Evolutionary conservation across 2,329 filamentous ascomycete genomes (phyloP).

Genomic region (Lithohypha guttulata): DNA sequence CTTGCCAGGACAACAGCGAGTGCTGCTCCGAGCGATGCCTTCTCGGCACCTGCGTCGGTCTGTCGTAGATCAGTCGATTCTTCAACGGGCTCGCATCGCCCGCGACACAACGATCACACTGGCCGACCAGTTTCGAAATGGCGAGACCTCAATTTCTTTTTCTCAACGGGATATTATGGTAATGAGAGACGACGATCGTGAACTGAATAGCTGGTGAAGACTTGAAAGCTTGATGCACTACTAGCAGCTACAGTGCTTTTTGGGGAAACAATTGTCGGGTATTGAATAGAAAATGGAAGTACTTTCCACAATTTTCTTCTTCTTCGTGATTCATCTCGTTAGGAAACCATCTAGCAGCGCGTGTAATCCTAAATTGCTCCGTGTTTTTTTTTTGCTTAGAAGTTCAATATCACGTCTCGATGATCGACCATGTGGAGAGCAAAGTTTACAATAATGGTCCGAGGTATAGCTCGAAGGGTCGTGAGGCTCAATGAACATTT

Average conservation of each 20-base stretch:
- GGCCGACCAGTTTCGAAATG: no score
- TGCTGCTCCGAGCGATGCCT: conserved; percentile 7
- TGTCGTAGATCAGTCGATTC: neutral
- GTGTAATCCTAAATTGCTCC: no score
- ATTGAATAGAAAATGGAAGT: conserved; percentile 5
- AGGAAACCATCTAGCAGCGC: no score
- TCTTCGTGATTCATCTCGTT: neutral
- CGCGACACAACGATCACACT: no score
- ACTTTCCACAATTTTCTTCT: neutral
- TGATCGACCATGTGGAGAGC: no score
- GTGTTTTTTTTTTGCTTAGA: no score
- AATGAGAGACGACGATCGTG: conserved; percentile 5
- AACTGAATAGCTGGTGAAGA: neutral
- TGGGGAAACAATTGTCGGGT: neutral
- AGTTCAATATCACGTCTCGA: no score
- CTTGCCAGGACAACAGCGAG: neutral
- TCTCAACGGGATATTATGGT: neutral
- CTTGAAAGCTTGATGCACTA: neutral
- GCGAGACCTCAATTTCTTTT: neutral
- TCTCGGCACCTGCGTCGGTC: neutral
- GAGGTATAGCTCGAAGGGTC: no score
- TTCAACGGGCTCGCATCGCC: no score
- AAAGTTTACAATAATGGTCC: no score
- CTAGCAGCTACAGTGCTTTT: conserved; percentile 2
- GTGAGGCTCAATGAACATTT: no score